Conservation (phyloP, 495 filamentous ascomycete genomes). For the Acidomyces sp. region DNA sequence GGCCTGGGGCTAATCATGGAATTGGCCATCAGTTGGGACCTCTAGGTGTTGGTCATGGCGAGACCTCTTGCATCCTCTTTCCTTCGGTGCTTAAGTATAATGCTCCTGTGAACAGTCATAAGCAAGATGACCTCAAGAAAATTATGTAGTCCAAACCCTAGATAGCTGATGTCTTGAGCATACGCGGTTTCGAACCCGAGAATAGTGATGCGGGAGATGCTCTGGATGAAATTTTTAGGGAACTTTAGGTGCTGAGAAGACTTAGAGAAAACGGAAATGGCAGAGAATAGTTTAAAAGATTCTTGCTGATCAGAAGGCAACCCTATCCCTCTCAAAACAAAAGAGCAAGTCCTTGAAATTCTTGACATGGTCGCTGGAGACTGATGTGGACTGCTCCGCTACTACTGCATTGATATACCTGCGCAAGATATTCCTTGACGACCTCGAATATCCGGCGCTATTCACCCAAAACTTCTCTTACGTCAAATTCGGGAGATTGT, state of each 20-base stretch:
- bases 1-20: conserved; percentile 48
- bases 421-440: too few relatives aligned
- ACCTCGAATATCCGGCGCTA: too few relatives aligned
- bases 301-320: conserved; percentile 38
- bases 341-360: conserved; percentile 43
- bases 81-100: conserved; percentile 51
- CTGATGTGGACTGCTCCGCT: too few relatives aligned
- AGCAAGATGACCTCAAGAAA: conserved; percentile 36
- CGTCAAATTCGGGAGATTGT: too few relatives aligned
- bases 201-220: conserved; percentile 40
- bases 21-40: conserved; percentile 58
- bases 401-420: too few relatives aligned
- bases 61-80: conserved; percentile 52
- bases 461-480: too few relatives aligned
- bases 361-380: conserved; percentile 36
- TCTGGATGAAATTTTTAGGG: conserved; percentile 40
- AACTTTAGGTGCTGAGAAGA: conserved; percentile 43
- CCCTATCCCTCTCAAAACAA: conserved; percentile 37
- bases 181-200: conserved; percentile 25
- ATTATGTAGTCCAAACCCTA: conserved; percentile 36
- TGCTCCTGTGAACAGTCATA: conserved; percentile 35
- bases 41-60: conserved; percentile 50
- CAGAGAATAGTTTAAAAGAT: conserved; percentile 42
- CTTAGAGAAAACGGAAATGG: conserved; percentile 43
- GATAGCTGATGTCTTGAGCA: conserved; percentile 33